Percentiles rank a stretch among this genome's conserved stretches.
Conservation (phyloP, 441 rosid genomes). For the Arabidopsis hybrid region DNA sequence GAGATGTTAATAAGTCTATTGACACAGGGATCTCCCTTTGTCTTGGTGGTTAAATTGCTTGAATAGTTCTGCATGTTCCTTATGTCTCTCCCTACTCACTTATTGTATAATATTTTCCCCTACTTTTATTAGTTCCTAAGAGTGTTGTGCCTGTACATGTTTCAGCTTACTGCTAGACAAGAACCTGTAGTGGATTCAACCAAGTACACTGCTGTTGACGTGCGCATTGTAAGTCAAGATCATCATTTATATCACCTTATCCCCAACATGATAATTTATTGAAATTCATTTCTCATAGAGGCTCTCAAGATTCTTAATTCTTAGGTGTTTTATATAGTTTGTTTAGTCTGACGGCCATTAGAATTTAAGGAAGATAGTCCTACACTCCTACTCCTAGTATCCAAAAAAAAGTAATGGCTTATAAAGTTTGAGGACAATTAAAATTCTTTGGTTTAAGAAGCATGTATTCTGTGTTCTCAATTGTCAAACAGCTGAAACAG, state of each 20-base stretch:
- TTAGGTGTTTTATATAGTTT: conserved; percentile 6
- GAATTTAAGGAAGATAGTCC: conserved; percentile 1
- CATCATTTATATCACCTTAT: conserved; percentile 16
- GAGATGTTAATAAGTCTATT: conserved; percentile 13
- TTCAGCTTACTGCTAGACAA: conserved; percentile 86
- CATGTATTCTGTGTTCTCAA: not conserved
- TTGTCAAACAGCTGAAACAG: conserved; percentile 22
- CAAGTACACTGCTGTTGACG: conserved; percentile 97
- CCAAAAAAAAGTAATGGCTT: not conserved
- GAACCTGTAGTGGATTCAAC: conserved; percentile 85
- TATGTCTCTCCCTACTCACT: conserved; percentile 10
- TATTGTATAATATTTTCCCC: not conserved
- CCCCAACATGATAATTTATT: not conserved
- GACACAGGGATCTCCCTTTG: not conserved
- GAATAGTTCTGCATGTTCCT: conserved; percentile 8
- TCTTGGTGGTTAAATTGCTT: conserved; percentile 17
- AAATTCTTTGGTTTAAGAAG: not conserved
- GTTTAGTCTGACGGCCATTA: not conserved
- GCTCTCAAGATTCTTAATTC: conserved; percentile 9
- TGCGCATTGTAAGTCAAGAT: conserved; percentile 88
- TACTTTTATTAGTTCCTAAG: conserved; percentile 23
- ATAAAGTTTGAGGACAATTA: not conserved
- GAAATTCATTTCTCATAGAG: not conserved
- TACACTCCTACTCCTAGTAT: conserved; percentile 8
- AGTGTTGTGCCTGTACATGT: conserved; percentile 22